Percentiles rank a stretch among this genome's conserved stretches.
Evolutionary conservation across 2,329 filamentous ascomycete genomes (phyloP).

Genomic region (Trichoderma sp.): DNA sequence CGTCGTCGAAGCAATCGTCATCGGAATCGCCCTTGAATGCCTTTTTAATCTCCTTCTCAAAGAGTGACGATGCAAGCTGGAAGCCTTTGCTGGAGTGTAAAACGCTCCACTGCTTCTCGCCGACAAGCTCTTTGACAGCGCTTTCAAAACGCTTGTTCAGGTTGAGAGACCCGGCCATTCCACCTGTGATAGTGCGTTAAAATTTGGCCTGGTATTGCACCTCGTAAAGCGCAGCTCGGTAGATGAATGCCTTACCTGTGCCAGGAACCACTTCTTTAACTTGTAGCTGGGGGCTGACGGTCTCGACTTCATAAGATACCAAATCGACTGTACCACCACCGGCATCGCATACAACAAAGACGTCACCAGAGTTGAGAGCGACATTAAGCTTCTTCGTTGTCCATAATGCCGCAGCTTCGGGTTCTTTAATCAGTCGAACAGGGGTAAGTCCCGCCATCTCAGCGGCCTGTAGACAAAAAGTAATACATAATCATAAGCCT

Average conservation of each 20-base stretch:
- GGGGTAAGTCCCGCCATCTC: background rate
- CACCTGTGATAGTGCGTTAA: background rate
- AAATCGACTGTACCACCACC: background rate
- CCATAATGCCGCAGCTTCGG: conserved; percentile 2
- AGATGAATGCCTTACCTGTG: background rate
- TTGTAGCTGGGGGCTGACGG: background rate
- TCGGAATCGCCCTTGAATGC: background rate
- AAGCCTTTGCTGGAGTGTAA: background rate
- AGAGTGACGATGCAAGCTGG: background rate
- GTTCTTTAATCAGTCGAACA: background rate
- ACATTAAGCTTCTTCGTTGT: background rate
- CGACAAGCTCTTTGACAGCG: background rate
- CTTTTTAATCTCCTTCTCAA: background rate
- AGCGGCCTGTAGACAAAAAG: background rate
- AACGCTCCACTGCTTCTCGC: background rate
- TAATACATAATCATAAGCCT: background rate
- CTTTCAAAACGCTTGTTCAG: background rate
- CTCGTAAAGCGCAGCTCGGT: background rate
- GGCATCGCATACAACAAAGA: background rate
- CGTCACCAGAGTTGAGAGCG: background rate
- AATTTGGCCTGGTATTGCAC: background rate
- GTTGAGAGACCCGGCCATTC: background rate
- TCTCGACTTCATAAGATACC: background rate
- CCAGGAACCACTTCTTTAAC: background rate
- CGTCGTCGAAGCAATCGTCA: background rate